Conservation (phyloP, 495 filamentous ascomycete species). For the Oidiodendron maius region DNA sequence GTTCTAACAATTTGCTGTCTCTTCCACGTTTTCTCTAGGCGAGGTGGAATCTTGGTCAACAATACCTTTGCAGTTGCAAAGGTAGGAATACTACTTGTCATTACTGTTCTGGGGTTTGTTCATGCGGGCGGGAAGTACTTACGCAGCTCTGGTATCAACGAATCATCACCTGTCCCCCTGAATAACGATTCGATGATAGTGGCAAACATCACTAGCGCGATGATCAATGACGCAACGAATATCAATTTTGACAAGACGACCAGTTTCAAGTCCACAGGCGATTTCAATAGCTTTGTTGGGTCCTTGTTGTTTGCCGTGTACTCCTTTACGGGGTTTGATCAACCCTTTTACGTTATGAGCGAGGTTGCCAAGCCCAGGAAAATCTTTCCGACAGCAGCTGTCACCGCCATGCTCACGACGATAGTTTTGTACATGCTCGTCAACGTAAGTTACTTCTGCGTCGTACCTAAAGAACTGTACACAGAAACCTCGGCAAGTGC, state of each 20-base stretch:
- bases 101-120: too few species aligned
- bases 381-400: slow-evolving; percentile 15
- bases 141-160: too few species aligned
- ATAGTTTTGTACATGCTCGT: slow-evolving; percentile 11
- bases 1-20: slow-evolving; percentile 32
- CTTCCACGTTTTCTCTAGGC: slow-evolving; percentile 41
- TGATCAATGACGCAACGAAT: too few species aligned
- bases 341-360: slow-evolving; percentile 25
- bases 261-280: too few species aligned
- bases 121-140: too few species aligned
- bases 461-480: not conserved
- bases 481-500: not conserved
- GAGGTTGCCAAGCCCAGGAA: slow-evolving; percentile 18
- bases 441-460: slow-evolving; percentile 13
- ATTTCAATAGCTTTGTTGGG: not conserved
- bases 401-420: slow-evolving; percentile 8
- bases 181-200: too few species aligned
- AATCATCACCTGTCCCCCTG: too few species aligned
- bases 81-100: too few species aligned
- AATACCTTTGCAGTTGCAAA: too few species aligned
- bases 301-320: slow-evolving; percentile 16
- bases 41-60: slow-evolving; percentile 49
- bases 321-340: slow-evolving; percentile 19
- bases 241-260: too few species aligned
- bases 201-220: slow-evolving; percentile 33